phyloP scores from a whole-genome alignment of 768 basidiomycete species.

The Termitomyces sp. region DNA sequence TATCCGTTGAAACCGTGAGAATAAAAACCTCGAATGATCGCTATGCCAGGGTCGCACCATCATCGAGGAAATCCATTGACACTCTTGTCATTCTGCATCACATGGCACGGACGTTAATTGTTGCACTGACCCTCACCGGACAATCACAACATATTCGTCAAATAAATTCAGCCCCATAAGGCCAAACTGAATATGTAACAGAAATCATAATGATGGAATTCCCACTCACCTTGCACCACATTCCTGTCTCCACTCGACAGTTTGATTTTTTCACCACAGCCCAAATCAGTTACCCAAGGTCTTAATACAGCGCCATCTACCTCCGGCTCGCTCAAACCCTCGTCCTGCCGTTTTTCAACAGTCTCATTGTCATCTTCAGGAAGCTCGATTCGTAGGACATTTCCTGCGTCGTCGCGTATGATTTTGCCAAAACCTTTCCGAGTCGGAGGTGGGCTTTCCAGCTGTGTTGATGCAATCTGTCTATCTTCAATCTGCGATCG shows the following conservation, averaged over 20 bases:
- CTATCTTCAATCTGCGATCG: slow-evolving; percentile 7
- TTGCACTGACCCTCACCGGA: slow-evolving; percentile 5
- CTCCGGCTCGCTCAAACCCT: slow-evolving; percentile 36
- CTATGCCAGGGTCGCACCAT: slow-evolving; percentile 2
- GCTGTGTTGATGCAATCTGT: slow-evolving; percentile 13
- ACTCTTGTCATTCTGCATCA: slow-evolving; percentile 4
- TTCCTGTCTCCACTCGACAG: slow-evolving; percentile 16
- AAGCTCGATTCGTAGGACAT: slow-evolving; percentile 66
- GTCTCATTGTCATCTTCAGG: slow-evolving; percentile 46
- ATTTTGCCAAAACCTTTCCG: slow-evolving; percentile 77
- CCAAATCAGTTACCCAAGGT: slow-evolving; percentile 37
- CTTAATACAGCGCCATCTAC: slow-evolving; percentile 26
- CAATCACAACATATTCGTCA: neutral
- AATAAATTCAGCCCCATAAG: slow-evolving; percentile 4
- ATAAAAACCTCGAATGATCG: slow-evolving; percentile 5
- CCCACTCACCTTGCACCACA: slow-evolving; percentile 33
- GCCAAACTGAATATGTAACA: slow-evolving; percentile 12
- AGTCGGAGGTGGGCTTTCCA: slow-evolving; percentile 20
- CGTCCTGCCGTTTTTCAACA: slow-evolving; percentile 25
- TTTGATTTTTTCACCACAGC: slow-evolving; percentile 19
- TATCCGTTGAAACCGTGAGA: slow-evolving; percentile 24
- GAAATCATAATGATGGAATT: neutral
- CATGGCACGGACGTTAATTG: slow-evolving; percentile 1
- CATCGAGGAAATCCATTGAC: neutral
- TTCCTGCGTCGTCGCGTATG: slow-evolving; percentile 73